Base-by-base conservation (phyloP, 345 rosid species). In the Lagerstroemia speciosa region DNA sequence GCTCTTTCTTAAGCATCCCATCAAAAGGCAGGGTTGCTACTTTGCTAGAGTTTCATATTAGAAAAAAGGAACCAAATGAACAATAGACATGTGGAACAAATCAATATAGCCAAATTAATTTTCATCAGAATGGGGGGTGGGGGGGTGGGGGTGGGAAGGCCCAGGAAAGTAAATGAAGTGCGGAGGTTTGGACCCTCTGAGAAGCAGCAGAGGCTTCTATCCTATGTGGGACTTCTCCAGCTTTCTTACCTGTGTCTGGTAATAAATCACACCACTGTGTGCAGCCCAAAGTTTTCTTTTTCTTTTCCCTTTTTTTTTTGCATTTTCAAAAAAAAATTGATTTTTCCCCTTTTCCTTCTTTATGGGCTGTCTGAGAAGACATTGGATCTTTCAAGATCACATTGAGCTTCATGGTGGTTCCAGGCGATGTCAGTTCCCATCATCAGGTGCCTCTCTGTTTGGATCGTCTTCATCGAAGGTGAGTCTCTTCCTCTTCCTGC, bases 141-240 rank as follows among this genome's bases (percentile, higher is more conserved):
- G 29, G 8, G n/a, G 8, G 58, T 0, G n/a, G 46, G 9, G 9
- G 12, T 14, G 17, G 22, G n/a, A 48, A 3, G 60, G 11, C 29
- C 60, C 60, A 53, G 27, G 11, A 53, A 53, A 53, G 30, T 53
- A 53, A 53, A n/a, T 53, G 24, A n/a, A 53, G 60, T 24, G 60
- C 60, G 24, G 60, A 53, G 29, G 24, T 48, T 17, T 48, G 24
- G 60, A 20, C 14, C 34, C 63, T 58, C 63, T 14, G 2, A n/a
- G 53, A 48, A 53, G 31, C 60, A 53, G 60, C 22, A 16, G 53
- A 48, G n/a, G 4, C 3, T 53, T 11, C 60, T 24, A n/a, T 53
- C 29, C 60, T 53, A 53, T n/a, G 60, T 53, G 60, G 60, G 60
- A 53, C 60, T 53, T 53, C 60, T n/a, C 60, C 60, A 53, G 60